Conservation (phyloP, 306 rosid species). For the Alnus glutinosa region DNA sequence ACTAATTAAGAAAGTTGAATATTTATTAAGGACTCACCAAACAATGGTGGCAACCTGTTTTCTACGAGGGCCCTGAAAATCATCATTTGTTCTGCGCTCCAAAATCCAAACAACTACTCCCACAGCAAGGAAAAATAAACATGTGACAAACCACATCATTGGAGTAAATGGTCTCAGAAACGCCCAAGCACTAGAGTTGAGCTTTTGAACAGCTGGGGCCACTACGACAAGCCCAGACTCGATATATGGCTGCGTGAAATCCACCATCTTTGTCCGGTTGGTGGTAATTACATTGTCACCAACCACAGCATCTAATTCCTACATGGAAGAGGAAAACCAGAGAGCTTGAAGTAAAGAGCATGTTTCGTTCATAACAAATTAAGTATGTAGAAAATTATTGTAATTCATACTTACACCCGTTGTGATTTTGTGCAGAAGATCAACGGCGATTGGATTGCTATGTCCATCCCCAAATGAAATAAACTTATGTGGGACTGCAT, state of each 20-base stretch:
- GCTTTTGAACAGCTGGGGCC: conserved; percentile 58
- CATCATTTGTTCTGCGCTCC: conserved; percentile 86
- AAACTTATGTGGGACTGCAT: conserved; percentile 28
- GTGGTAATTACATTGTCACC: conserved; percentile 89
- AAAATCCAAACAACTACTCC: conserved; percentile 93
- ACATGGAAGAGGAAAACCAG: conserved; percentile 27
- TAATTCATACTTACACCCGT: conserved; percentile 29
- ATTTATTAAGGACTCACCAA: conserved; percentile 53
- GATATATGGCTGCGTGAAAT: conserved; percentile 85
- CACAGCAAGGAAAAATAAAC: conserved; percentile 59
- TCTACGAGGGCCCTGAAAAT: conserved; percentile 87
- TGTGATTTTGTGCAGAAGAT: conserved; percentile 46
- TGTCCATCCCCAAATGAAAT: conserved; percentile 35
- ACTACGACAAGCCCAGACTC: conserved; percentile 94
- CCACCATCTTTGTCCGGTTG: conserved; percentile 74
- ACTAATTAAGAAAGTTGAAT: no score
- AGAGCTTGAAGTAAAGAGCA: background rate
- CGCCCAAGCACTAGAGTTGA: conserved; percentile 74
- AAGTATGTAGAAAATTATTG: background rate
- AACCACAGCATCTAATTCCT: conserved; percentile 76
- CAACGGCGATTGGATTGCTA: conserved; percentile 7
- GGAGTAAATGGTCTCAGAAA: conserved; percentile 76
- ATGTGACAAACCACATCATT: conserved; percentile 77
- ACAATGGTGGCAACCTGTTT: conserved; percentile 62
- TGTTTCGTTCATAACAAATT: background rate